phyloP scores from a whole-genome alignment of 345 rosid genomes.

The Linum tenue region DNA sequence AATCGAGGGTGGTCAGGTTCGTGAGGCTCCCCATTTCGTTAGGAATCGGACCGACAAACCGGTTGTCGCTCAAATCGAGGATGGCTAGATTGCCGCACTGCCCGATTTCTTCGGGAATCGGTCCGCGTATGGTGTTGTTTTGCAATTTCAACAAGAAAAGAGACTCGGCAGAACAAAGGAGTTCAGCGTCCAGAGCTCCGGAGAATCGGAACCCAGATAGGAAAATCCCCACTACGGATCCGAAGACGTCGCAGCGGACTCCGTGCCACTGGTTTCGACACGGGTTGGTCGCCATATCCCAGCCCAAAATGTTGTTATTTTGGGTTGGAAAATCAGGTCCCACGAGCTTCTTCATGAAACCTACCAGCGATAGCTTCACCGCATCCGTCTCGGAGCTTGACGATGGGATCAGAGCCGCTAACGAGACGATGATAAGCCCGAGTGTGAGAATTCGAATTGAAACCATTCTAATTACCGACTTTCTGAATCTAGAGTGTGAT shows the following conservation, averaged over 20 bases:
- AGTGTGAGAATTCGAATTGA: background rate
- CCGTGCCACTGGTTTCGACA: background rate
- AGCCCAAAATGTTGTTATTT: background rate
- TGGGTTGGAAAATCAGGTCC: background rate
- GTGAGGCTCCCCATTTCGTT: conserved; percentile 1
- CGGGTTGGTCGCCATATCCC: background rate
- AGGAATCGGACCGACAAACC: conserved; percentile 9
- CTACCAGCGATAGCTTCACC: background rate
- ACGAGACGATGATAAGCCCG: background rate
- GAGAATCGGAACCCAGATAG: background rate
- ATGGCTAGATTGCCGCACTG: background rate
- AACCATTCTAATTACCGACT: too few relatives aligned
- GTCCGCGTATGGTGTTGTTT: background rate
- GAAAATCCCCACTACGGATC: background rate
- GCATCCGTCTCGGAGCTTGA: background rate
- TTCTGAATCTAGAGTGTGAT: too few relatives aligned
- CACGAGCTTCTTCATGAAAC: background rate
- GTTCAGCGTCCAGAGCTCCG: background rate
- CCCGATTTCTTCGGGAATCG: conserved; percentile 6
- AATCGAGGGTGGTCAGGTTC: background rate
- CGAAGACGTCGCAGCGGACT: background rate
- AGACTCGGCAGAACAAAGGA: background rate
- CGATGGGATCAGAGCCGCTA: background rate
- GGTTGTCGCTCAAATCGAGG: background rate
- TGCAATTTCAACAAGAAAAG: background rate